Base-by-base conservation (phyloP, 805 yeast species). In the Candida tibetensis region DNA sequence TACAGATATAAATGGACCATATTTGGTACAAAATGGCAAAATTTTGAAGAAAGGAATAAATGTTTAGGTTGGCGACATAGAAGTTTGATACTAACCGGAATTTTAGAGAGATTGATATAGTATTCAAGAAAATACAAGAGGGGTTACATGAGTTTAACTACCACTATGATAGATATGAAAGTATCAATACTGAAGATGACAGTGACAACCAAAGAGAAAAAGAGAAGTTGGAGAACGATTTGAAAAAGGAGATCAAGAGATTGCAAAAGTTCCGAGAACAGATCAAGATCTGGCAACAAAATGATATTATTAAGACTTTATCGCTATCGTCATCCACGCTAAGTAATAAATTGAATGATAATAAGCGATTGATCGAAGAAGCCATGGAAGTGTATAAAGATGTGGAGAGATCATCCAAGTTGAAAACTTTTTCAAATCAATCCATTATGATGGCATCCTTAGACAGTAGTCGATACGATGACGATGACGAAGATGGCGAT, bases 301-400 rank as follows among this genome's bases (percentile, higher is more conserved):
- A 51, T 44, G 50, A 46, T 18, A 44, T 44, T n/a, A 44, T 46
- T 30, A 46, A 46, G 30, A 33, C 44, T 30, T 37, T 44, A 42
- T 31, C 44, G 17, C 22, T 44, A 26, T 33, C 41, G 12, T 41
- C 48, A 3, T 30, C 40, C 4, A 36, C 48, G 3, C 39, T 46
- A 31, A 27, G 42, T 36, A 41, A 36, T 34, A 57, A 57, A 46
- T 50, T 63, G 28, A 64, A 59, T 28, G 72, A 67, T 35, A 63
- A 66, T 42, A 59, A 70, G 39, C 52, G 59, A 41, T 49, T 61
- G 18, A 69, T 69, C 17, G 74, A 68, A 37, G 72, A 66, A 44
- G 71, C 73, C 16, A 68, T 69, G 73, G 73, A 68, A 40, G 61
- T 62, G 28, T 69, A 66, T 42, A 69, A 69, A 41, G 72, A 64